Base-by-base conservation (phyloP, 352 stramenopile genomes). In the Phytophthora litchii region DNA sequence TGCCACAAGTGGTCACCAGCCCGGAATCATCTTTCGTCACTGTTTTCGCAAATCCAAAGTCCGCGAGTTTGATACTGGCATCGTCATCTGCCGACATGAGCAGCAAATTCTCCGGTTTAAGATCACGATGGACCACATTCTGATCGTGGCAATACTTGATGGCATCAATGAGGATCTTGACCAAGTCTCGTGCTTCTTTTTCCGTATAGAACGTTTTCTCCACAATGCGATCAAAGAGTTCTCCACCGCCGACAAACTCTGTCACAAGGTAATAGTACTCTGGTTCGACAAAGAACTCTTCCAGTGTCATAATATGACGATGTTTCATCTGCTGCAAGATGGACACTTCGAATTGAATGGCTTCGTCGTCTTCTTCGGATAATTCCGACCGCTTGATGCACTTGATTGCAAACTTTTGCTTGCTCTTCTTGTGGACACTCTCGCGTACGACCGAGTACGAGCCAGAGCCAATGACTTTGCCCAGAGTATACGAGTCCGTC, bases 21-120 rank as follows among this genome's bases (percentile, higher is more conserved):
- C 73, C 78, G 0, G 73, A 67, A 36, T 88, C 66, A 36, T 89
- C 80, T 41, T 79, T 86, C 0, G 67, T 74, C 4, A 92, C 80
- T 5, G 92, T 83, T 66, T 97, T 96, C 12, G 92, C 91, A 57
- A 98, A 97, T 3, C 92, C 92, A 78, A 98, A 98, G 67, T 98
- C 92, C 0, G 90, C 92, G 10, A 98, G 70, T 64, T 97, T 97
- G 44, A 97, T 96, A 43, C 74, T 84, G 4, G 91, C 83, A 57
- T 97, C 89, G 57, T 97, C 86, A 7, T 87, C 74, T 6, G 86
- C 74, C 53, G 76, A 95, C 61, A 80, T 82, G 29, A 95, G 74
- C 48, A 97, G 63, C 40, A 97, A 54, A 67, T 97, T 97, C 64
- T 97, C 89, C 0, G 88, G 88, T 57, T 96, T 94, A 12, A 89